A percentile compares a stretch with the other conserved stretches of the same genome.
Evolutionary conservation across 768 basidiomycete genomes (phyloP).

Genomic region (Boletus vermiculosoides): DNA sequence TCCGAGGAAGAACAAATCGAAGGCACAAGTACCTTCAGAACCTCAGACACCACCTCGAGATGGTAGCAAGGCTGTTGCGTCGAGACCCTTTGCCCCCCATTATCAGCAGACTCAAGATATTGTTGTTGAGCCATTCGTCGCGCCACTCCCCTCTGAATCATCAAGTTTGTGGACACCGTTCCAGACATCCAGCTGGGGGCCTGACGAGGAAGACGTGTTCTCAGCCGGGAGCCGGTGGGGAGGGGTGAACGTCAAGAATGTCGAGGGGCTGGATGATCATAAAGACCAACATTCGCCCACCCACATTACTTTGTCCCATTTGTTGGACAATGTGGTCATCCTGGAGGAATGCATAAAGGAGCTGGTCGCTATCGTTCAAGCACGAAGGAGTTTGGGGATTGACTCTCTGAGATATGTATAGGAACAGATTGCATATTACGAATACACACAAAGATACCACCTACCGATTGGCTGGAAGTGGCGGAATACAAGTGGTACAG

Average conservation of each 20-base stretch:
- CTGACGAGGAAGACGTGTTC: slow-evolving; percentile 74
- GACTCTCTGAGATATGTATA: slow-evolving; percentile 77
- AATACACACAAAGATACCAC: slow-evolving; percentile 3
- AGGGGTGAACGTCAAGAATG: slow-evolving; percentile 27
- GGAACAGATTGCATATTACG: slow-evolving; percentile 9
- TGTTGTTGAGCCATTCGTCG: slow-evolving; percentile 66
- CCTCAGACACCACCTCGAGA: slow-evolving; percentile 47
- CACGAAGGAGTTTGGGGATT: slow-evolving; percentile 78
- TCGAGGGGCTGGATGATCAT: slow-evolving; percentile 19
- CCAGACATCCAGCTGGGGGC: slow-evolving; percentile 48
- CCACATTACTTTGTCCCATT: slow-evolving; percentile 71
- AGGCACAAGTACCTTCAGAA: slow-evolving; percentile 34
- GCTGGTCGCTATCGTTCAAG: slow-evolving; percentile 80
- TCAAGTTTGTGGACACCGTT: slow-evolving; percentile 65
- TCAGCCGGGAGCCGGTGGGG: slow-evolving; percentile 45
- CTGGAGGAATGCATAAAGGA: slow-evolving; percentile 96
- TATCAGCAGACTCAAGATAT: slow-evolving; percentile 77
- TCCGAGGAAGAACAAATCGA: slow-evolving; percentile 65
- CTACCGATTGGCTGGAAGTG: not conserved
- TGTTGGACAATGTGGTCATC: slow-evolving; percentile 93
- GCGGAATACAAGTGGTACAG: slow-evolving; percentile 1
- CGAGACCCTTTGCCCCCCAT: slow-evolving; percentile 82
- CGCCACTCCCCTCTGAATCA: slow-evolving; percentile 46
- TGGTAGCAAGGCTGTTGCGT: slow-evolving; percentile 44
- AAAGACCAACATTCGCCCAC: slow-evolving; percentile 34